Evolutionary conservation across 2,329 filamentous ascomycete species (phyloP).

Genomic region (Scortechinia acanthostroma): DNA sequence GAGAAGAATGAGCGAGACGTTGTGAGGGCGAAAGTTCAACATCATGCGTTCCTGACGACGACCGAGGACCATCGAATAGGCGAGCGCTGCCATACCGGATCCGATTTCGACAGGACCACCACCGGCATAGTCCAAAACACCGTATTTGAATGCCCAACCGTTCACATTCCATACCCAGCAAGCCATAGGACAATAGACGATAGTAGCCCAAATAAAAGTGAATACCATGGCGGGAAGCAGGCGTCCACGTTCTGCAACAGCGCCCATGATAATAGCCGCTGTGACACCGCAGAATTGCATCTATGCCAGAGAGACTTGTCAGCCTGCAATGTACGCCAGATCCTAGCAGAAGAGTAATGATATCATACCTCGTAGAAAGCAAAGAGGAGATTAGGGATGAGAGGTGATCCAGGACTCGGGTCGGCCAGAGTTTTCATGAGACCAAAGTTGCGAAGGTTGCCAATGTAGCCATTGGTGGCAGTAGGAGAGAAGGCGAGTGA

Average conservation of each 20-base stretch:
- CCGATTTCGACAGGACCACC: slow-evolving; percentile 60
- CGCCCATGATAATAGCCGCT: slow-evolving; percentile 28
- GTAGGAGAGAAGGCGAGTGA: slow-evolving; percentile 28
- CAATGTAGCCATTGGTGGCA: slow-evolving; percentile 27
- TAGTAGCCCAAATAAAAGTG: slow-evolving; percentile 53
- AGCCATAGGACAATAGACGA: slow-evolving; percentile 57
- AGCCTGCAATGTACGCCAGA: too few relatives aligned
- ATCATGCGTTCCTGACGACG: slow-evolving; percentile 98
- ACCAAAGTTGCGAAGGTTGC: background rate
- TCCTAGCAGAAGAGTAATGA: slow-evolving; percentile 8
- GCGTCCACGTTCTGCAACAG: slow-evolving; percentile 24
- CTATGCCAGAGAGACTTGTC: slow-evolving; percentile 19
- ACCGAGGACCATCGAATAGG: slow-evolving; percentile 56
- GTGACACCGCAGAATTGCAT: slow-evolving; percentile 24
- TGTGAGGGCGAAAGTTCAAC: slow-evolving; percentile 98
- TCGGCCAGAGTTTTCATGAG: background rate
- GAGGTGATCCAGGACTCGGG: background rate
- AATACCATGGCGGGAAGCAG: slow-evolving; percentile 48
- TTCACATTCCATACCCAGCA: slow-evolving; percentile 65
- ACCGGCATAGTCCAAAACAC: slow-evolving; percentile 51
- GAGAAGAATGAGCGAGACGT: slow-evolving; percentile 92
- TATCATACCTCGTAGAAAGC: background rate
- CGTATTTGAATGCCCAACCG: slow-evolving; percentile 57
- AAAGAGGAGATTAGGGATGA: background rate
- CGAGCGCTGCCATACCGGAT: slow-evolving; percentile 53